Percentiles rank a stretch among this genome's conserved stretches.
Conservation (phyloP, 2,329 filamentous ascomycete genomes). For the Apiospora aurea region DNA sequence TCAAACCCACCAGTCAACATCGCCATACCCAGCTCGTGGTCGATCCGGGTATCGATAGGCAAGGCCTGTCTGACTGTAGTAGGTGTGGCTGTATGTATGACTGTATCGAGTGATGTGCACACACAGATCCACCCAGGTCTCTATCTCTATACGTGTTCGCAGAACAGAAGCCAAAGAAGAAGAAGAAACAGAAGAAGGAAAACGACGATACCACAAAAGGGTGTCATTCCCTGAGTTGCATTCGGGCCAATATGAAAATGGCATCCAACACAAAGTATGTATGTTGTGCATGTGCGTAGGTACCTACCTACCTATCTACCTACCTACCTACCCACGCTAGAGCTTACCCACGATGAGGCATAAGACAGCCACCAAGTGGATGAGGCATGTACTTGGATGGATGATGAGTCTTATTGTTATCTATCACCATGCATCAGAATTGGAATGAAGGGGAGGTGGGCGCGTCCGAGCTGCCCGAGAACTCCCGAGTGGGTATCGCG, state of each 20-base stretch:
- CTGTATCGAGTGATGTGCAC: background rate
- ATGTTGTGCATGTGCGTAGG: background rate
- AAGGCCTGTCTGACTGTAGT: background rate
- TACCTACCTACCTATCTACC: background rate
- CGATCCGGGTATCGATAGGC: constrained; percentile 2
- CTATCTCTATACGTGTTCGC: background rate
- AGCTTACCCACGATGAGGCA: background rate
- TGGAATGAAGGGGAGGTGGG: background rate
- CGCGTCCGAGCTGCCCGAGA: constrained; percentile 10
- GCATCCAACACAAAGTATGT: background rate
- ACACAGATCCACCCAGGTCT: background rate
- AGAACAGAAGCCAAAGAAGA: background rate
- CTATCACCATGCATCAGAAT: background rate
- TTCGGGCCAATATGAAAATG: background rate
- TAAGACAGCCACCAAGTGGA: background rate
- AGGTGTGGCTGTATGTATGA: background rate
- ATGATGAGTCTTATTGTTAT: background rate
- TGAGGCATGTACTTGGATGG: constrained; percentile 8
- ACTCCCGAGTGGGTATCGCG: background rate
- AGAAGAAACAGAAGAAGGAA: too few species aligned
- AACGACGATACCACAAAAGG: background rate
- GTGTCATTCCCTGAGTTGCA: background rate
- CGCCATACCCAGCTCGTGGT: background rate
- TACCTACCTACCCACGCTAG: background rate
- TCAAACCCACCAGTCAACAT: constrained; percentile 4